phyloP scores from a whole-genome alignment of 1,139 yeast species.

The Magnusiomyces ingens region DNA sequence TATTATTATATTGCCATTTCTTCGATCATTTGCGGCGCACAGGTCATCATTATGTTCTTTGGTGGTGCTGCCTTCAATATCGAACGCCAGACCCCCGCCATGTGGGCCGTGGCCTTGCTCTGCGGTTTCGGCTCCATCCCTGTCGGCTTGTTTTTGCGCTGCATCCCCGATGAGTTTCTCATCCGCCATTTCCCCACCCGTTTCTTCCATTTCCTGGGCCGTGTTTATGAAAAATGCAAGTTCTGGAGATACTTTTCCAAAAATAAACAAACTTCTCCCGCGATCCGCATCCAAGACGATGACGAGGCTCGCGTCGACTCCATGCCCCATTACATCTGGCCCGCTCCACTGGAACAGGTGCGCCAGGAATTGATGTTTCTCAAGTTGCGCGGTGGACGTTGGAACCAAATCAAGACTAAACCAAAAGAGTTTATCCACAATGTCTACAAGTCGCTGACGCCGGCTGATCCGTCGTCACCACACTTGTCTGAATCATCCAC shows the following conservation, averaged over 20 bases:
- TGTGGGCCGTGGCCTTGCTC: slow-evolving; percentile 86
- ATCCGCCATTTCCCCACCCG: slow-evolving; percentile 60
- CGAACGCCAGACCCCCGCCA: slow-evolving; percentile 65
- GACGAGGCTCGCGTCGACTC: slow-evolving; percentile 17
- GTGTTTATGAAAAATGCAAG: slow-evolving; percentile 3
- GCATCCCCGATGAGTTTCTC: slow-evolving; percentile 79
- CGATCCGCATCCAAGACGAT: neutral
- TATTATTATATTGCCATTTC: slow-evolving; percentile 73
- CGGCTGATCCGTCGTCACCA: slow-evolving; percentile 16
- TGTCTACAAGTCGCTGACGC: slow-evolving; percentile 25
- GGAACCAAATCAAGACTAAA: slow-evolving; percentile 31
- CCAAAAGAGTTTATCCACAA: slow-evolving; percentile 26
- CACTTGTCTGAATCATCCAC: neutral
- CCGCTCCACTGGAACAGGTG: slow-evolving; percentile 38
- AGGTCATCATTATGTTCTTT: slow-evolving; percentile 85
- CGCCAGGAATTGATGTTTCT: slow-evolving; percentile 34
- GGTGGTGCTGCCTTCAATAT: slow-evolving; percentile 95
- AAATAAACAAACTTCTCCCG: slow-evolving; percentile 3
- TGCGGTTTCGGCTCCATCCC: slow-evolving; percentile 84
- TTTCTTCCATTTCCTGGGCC: slow-evolving; percentile 39
- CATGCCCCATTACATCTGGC: slow-evolving; percentile 31
- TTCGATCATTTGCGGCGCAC: slow-evolving; percentile 69
- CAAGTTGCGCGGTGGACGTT: slow-evolving; percentile 37
- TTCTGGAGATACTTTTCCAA: slow-evolving; percentile 14
- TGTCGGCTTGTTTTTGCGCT: slow-evolving; percentile 64